Evolutionary conservation across 2,329 filamentous ascomycete species (phyloP).

Genomic region (Aspergillus melleus): DNA sequence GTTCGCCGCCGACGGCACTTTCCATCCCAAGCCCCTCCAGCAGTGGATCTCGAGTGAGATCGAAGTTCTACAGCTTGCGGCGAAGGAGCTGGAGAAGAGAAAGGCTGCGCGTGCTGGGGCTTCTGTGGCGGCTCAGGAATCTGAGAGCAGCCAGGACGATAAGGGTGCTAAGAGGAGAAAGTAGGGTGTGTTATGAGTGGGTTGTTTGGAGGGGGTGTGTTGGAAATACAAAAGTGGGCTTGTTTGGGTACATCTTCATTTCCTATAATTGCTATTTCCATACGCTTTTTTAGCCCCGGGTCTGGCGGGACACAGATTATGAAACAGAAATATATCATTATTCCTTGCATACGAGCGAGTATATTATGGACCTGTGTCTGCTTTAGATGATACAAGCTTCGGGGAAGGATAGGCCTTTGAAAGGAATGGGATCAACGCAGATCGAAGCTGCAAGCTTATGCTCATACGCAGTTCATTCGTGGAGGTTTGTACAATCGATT

Average conservation of each 20-base stretch:
- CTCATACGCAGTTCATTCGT: neutral
- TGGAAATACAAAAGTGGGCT: constrained; percentile 15
- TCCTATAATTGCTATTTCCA: neutral
- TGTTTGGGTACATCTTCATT: neutral
- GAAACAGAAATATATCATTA: neutral
- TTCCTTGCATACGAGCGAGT: neutral
- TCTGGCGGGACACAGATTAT: neutral
- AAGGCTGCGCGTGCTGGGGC: constrained; percentile 27
- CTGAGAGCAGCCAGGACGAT: constrained; percentile 5
- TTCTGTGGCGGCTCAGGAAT: constrained; percentile 17
- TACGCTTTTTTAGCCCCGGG: too few relatives aligned
- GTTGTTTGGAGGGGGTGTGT: neutral
- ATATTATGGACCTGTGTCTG: too few relatives aligned
- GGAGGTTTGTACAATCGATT: neutral
- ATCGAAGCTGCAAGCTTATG: neutral
- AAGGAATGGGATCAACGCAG: neutral
- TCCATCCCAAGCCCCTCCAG: constrained; percentile 62
- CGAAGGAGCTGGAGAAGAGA: constrained; percentile 36
- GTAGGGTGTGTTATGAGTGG: constrained; percentile 1
- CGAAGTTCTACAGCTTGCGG: constrained; percentile 54
- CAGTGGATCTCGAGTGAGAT: constrained; percentile 62
- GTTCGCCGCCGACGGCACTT: constrained; percentile 59
- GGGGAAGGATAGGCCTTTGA: too few relatives aligned
- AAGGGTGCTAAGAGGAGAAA: constrained; percentile 15
- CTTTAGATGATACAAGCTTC: too few relatives aligned